These are phyloP conservation scores for Cryptococcus amylolentus DNA, from an alignment of 1,284 basidiomycete genomes.

Conservation along the genomic window DNA sequence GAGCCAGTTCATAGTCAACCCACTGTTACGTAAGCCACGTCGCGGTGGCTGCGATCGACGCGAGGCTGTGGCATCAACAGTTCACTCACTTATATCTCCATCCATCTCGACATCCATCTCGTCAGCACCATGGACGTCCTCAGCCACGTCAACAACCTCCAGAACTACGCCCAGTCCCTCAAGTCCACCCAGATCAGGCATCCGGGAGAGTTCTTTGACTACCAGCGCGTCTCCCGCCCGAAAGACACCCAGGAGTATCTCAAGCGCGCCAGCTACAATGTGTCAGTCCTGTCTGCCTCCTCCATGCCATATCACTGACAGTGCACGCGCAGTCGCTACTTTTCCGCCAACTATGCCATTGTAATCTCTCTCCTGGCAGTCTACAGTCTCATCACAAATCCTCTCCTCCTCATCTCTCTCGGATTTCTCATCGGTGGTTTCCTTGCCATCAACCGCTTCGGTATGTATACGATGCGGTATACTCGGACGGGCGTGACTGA, in stretches of 20 bases:
- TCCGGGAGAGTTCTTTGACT: conserved; percentile 75
- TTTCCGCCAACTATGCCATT: conserved; percentile 86
- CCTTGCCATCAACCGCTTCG: conserved; percentile 81
- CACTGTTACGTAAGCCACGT: too few species aligned
- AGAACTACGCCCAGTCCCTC: conserved; percentile 67
- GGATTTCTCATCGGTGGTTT: conserved; percentile 90
- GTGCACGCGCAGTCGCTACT: conserved; percentile 58
- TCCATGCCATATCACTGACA: not conserved
- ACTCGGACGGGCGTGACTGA: not conserved
- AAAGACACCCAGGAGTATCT: conserved; percentile 60
- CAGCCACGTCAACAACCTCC: conserved; percentile 55
- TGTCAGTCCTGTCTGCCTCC: conserved; percentile 19
- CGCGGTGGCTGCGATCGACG: too few species aligned
- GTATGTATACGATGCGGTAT: conserved; percentile 54
- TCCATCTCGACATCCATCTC: not conserved
- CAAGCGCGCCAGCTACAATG: conserved; percentile 39
- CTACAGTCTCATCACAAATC: conserved; percentile 84
- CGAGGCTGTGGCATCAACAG: too few species aligned
- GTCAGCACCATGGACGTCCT: conserved; percentile 36
- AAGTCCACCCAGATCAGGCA: conserved; percentile 80
- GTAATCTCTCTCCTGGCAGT: conserved; percentile 76
- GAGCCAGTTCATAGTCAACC: too few species aligned
- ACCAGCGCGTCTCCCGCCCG: conserved; percentile 73
- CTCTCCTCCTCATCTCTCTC: conserved; percentile 74
- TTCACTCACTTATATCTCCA: too few species aligned